These are phyloP conservation scores for Aspergillus aculeatinus DNA, from an alignment of 2,329 filamentous ascomycete genomes.

Conservation along the genomic window DNA sequence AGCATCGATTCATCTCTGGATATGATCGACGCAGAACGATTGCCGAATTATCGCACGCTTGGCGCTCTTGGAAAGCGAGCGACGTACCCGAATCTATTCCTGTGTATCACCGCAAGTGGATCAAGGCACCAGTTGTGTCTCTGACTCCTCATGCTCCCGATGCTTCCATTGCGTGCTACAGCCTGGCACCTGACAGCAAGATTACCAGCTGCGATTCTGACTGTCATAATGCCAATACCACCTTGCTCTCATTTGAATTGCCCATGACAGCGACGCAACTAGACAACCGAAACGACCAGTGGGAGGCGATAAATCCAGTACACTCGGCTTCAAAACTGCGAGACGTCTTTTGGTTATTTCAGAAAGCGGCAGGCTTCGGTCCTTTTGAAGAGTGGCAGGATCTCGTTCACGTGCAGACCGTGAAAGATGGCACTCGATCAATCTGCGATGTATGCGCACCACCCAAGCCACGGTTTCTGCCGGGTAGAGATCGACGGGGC, in stretches of 20 bases:
- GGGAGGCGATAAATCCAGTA: conserved; percentile 30
- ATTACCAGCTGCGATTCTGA: conserved; percentile 17
- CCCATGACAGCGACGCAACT: conserved; percentile 21
- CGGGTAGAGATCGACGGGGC: conserved; percentile 31
- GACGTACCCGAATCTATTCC: conserved; percentile 20
- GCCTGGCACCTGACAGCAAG: conserved; percentile 16
- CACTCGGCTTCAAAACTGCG: conserved; percentile 26
- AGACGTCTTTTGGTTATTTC: conserved; percentile 35
- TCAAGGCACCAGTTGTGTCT: conserved; percentile 19
- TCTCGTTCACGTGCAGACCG: conserved; percentile 9
- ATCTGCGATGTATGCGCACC: conserved; percentile 35
- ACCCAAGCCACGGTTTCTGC: conserved; percentile 32
- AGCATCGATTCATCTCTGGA: conserved; percentile 47
- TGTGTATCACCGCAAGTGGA: conserved; percentile 34
- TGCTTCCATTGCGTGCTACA: conserved; percentile 21
- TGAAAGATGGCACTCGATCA: background rate
- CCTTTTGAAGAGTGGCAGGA: conserved; percentile 32
- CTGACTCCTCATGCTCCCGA: conserved; percentile 22
- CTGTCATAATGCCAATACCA: conserved; percentile 34
- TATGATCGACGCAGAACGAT: conserved; percentile 49
- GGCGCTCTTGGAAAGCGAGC: conserved; percentile 40
- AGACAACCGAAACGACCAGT: conserved; percentile 17
- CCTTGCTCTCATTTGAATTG: conserved; percentile 30
- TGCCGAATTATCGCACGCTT: conserved; percentile 48
- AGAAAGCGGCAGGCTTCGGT: conserved; percentile 25